Evolutionary conservation across 1,284 basidiomycete species (phyloP), one percentile per base, ranked within the genome.

Genomic region (Puccinia hordei): DNA sequence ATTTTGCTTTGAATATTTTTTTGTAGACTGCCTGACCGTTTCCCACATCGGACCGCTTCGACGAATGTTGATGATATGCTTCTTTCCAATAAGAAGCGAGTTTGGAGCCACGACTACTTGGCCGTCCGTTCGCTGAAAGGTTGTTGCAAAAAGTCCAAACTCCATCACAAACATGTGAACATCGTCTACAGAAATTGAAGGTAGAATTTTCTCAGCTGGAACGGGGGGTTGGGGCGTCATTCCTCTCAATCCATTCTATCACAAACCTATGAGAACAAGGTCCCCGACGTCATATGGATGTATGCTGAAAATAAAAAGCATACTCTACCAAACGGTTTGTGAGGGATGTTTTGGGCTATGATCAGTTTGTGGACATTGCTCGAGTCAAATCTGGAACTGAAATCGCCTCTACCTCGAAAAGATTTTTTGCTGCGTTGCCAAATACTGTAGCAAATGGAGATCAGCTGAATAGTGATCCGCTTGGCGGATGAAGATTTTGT

Each of bases 61-160:
- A 8, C 84, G 83, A 81, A 84, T 81, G 83, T 83, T 85, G 91
- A 91, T 92, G 30, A 94, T 91, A 41, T 92, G 87, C 84, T 93
- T 93, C 17, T 89, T 87, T 79, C 87, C 88, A 1, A 92, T 89
- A 12, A 94, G 86, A n/a, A 93, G 86, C 1, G 92, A 88, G 83
- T 94, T 94, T 0, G 92, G 93, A 1, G 91, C 92, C 80, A 93
- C 89, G 72, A 93, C 89, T 84, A 92, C 90, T 85, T 92, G 83
- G 2, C 92, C 92, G 82, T 92, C 91, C 6, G 92, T 91, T 38
- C 92, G 89, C 63, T 90, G 88, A 87, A 94, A 94, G 0, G 89
- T 90, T 9, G 93, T 94, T 1, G 92, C 90, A 83, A 93, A 92
- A 53, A 94, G 87, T 24, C 93, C 92, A 83, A 94, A 93, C 84